These are phyloP conservation scores for Cadophora gregata DNA, from an alignment of 2,329 filamentous ascomycete genomes.

Conservation along the genomic window DNA sequence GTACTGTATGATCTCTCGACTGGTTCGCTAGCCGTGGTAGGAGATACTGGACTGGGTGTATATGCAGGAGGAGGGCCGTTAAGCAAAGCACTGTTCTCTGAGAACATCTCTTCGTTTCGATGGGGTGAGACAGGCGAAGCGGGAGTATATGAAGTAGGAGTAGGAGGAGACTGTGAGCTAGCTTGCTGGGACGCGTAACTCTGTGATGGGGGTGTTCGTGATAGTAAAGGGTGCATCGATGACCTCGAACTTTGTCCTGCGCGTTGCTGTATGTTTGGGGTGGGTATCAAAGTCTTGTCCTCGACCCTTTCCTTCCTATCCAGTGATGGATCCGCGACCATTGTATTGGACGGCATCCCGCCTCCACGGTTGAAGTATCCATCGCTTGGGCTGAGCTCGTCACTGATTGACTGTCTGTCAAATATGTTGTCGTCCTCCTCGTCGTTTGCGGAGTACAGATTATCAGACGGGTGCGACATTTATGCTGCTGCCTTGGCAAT, in stretches of 20 bases:
- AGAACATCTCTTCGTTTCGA: constrained; percentile 26
- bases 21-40: constrained; percentile 9
- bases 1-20: constrained; percentile 36
- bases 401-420: constrained; percentile 39
- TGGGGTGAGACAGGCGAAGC: constrained; percentile 27
- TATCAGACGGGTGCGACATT: constrained; percentile 32
- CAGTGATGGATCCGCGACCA: constrained; percentile 39
- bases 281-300: constrained; percentile 38
- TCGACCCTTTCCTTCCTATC: constrained; percentile 31
- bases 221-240: constrained; percentile 29
- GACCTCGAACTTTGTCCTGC: constrained; percentile 30
- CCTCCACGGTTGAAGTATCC: constrained; percentile 41
- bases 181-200: constrained; percentile 35
- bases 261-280: constrained; percentile 26
- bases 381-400: constrained; percentile 41
- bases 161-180: constrained; percentile 14
- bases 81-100: constrained; percentile 29
- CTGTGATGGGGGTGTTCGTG: constrained; percentile 30
- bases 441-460: constrained; percentile 32
- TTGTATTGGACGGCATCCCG: constrained; percentile 27
- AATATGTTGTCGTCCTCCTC: constrained; percentile 27
- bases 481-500: constrained; percentile 30
- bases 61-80: constrained; percentile 41
- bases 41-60: constrained; percentile 30
- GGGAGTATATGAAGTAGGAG: constrained; percentile 24